Percentiles rank a stretch among this genome's conserved stretches.
Conservation (phyloP, 1,284 basidiomycete genomes). For the Leccinum fallax region DNA sequence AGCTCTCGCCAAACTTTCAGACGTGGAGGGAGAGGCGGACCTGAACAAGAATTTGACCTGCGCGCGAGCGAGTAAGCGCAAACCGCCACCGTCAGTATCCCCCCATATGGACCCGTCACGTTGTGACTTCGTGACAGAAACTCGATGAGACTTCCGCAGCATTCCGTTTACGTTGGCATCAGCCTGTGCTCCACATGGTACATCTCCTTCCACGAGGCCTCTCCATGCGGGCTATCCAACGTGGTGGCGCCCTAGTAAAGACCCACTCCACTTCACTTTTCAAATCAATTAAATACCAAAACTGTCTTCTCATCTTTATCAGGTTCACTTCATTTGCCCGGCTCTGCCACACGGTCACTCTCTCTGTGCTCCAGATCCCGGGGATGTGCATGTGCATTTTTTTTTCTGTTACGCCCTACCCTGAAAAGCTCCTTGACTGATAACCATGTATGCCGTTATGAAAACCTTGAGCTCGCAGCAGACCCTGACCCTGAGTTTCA, state of each 20-base stretch:
- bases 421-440: background rate
- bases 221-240: background rate
- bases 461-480: slow-evolving; percentile 19
- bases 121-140: slow-evolving; percentile 18
- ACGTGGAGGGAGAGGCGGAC: slow-evolving; percentile 29
- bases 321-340: background rate
- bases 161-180: slow-evolving; percentile 1
- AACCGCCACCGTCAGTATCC: background rate
- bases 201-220: background rate
- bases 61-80: slow-evolving; percentile 8
- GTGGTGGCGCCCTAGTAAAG: background rate
- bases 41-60: slow-evolving; percentile 17
- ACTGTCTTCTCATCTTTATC: no score
- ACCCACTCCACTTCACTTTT: background rate
- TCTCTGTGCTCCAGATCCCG: no score
- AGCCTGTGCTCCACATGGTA: background rate
- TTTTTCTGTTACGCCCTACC: slow-evolving; percentile 2
- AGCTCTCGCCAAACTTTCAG: slow-evolving; percentile 22
- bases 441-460: slow-evolving; percentile 8
- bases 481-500: slow-evolving; percentile 27
- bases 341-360: background rate
- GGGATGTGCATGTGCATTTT: background rate
- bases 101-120: slow-evolving; percentile 6
- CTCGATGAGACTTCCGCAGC: slow-evolving; percentile 1
- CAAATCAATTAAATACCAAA: background rate